phyloP scores from a whole-genome alignment of 148 eudicot genomes.

The Camellia japonica region DNA sequence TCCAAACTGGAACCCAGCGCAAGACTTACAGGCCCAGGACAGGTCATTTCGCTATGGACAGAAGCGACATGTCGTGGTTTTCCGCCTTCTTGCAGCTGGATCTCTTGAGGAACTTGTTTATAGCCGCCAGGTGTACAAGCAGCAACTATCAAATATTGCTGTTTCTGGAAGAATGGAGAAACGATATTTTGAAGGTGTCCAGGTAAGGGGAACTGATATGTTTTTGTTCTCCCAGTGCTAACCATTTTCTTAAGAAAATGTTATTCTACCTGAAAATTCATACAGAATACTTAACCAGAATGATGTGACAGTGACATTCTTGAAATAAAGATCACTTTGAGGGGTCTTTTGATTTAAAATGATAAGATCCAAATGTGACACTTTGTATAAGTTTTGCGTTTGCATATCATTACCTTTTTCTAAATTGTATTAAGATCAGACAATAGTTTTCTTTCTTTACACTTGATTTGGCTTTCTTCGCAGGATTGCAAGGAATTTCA shows the following conservation, averaged over 20 bases:
- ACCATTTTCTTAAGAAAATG: not conserved
- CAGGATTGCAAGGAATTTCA: slow-evolving; percentile 93
- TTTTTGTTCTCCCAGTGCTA: not conserved
- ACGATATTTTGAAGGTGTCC: slow-evolving; percentile 95
- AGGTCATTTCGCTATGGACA: slow-evolving; percentile 96
- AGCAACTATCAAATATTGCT: slow-evolving; percentile 90
- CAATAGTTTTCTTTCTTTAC: not conserved
- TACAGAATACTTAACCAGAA: no score
- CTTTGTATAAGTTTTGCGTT: no score
- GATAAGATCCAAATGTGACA: no score
- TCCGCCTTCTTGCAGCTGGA: slow-evolving; percentile 94
- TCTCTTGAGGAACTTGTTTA: slow-evolving; percentile 96
- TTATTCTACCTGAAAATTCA: no score
- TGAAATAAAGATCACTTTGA: no score
- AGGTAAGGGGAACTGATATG: slow-evolving; percentile 43
- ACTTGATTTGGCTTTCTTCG: slow-evolving; percentile 8
- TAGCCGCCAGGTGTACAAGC: slow-evolving; percentile 90
- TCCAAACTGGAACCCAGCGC: slow-evolving; percentile 15
- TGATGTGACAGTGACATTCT: no score
- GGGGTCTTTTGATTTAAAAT: no score
- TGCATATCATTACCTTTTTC: no score
- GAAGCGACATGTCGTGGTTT: slow-evolving; percentile 87
- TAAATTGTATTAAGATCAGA: not conserved
- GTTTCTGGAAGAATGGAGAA: slow-evolving; percentile 92
- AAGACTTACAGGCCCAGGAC: slow-evolving; percentile 93